Base-by-base conservation (phyloP, 1,284 basidiomycete species). In the Leccinum subfulvum region DNA sequence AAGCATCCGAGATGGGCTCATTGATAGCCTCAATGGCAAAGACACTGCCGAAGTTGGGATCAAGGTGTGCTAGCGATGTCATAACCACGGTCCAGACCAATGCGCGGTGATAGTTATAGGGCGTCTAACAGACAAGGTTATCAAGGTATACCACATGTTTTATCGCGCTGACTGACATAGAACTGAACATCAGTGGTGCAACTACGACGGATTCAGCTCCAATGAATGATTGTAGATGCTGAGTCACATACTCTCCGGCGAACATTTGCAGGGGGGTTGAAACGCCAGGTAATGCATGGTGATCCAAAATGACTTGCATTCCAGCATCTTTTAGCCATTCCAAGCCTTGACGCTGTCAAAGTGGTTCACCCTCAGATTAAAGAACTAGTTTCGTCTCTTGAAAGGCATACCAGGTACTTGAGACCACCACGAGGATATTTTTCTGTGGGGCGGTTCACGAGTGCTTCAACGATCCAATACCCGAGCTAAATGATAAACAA, bases 11-110 rank as follows among this genome's bases (percentile, higher is more conserved):
- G 65, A 89, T 84, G 0, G 89, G 89, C 64, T 92, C 91, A 66
- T 92, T 92, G 51, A 90, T 80, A 1, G 90, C 90, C 68, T 92
- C 81, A 37, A 92, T 89, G 0, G 86, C 78, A 58, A 87, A 87
- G n/a, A 89, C 89, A 33, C 78, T 84, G 23, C 69, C 76, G 68
- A 92, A 92, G 44, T 79, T 77, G 6, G 89, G 80, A 69, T 92
- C 87, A 18, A 89, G 74, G 68, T 92, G 90, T 2, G 86, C 77
- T 16, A 92, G 76, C 5, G 82, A 74, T 0, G 91, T 88, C 87
- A 92, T 91, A 28, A 92, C 87, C 14, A 85, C 86, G 0, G 89
- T 85, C 90, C 91, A 92, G 30, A 87, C 77, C 57, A 92, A 77
- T 10, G 90, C 91, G 5, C 90, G 86, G 60, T 85, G 81, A 66